phyloP scores from a whole-genome alignment of 768 basidiomycete genomes.

The Trametopsis cervina region DNA sequence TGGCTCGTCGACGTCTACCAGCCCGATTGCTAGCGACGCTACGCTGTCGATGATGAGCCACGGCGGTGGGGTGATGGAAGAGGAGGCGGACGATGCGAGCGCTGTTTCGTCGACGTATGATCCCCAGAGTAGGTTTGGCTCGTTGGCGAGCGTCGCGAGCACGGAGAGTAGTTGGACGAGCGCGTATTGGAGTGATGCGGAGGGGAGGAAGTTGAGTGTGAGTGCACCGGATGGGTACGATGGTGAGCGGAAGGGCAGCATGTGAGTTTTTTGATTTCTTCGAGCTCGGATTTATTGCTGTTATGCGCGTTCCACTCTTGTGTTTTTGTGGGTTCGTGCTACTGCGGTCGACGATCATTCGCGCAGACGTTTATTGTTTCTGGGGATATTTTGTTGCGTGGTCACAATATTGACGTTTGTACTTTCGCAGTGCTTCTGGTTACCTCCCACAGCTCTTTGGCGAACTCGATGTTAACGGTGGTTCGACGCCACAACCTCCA shows the following conservation, averaged over 20 bases:
- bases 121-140: conserved; percentile 18
- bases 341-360: neutral
- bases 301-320: neutral
- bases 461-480: conserved; percentile 17
- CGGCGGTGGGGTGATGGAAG: conserved; percentile 13
- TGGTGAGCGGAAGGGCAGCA: conserved; percentile 14
- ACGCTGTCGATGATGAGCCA: neutral
- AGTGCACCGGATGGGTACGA: conserved; percentile 2
- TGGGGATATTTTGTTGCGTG: neutral
- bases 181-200: conserved; percentile 19
- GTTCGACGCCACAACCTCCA: conserved; percentile 7
- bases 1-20: conserved; percentile 12
- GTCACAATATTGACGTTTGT: neutral
- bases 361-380: neutral
- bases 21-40: conserved; percentile 1
- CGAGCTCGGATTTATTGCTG: neutral
- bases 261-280: conserved; percentile 14
- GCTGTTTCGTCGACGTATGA: conserved; percentile 9
- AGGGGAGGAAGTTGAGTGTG: conserved; percentile 8
- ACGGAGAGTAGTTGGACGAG: conserved; percentile 25
- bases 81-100: conserved; percentile 16
- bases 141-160: conserved; percentile 20
- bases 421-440: conserved; percentile 1
- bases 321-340: neutral
- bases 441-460: conserved; percentile 12